Base-by-base conservation (phyloP, 805 yeast species). In the Metschnikowia santaceciliae region DNA sequence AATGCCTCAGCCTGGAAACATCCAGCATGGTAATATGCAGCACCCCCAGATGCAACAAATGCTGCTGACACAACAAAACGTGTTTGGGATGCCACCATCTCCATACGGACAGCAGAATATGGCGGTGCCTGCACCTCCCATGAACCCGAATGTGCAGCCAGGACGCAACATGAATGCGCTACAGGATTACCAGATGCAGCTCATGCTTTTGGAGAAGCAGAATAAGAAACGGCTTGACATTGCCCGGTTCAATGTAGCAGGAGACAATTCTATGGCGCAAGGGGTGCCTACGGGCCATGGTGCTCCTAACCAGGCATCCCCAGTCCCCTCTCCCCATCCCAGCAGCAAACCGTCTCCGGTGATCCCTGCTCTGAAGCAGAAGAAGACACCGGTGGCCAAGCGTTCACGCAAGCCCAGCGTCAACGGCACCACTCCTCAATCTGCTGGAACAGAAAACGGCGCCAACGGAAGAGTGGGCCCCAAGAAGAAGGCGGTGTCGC, bases 171-270 rank as follows among this genome's bases (percentile, higher is more conserved):
- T 70, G 51, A 77, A 76, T 60, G 91, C 92, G 1, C 70, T 88
- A 37, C 88, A 85, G 59, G 95, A 88, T 62, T 88, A 89, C 65
- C 95, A 88, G 65, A 83, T 81, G 74, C 92, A 88, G 66, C 70
- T 88, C 57, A 79, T 86, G 78, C 64, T 85, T 48, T 69, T 89
- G 61, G 96, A 88, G 60, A 80, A 80, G 55, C 91, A 87, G 63
- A 88, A 86, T 66, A 84, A 85, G 63, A 82, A 81, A 64, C 76
- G 88, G 49, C 70, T 86, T 46, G 83, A 79, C 58, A 78, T 75
- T 47, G 81, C 78, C 4, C 65, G 82, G 36, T 70, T 67, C 54
- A 72, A 57, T 54, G 60, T 58, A 5, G 47, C 32, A 15, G 47
- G 37, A 38, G 56, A 54, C 10, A 48, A 50, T 43, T 30, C 42